Conservation (phyloP, 2,329 filamentous ascomycete genomes). For the Catunica adiposa region DNA sequence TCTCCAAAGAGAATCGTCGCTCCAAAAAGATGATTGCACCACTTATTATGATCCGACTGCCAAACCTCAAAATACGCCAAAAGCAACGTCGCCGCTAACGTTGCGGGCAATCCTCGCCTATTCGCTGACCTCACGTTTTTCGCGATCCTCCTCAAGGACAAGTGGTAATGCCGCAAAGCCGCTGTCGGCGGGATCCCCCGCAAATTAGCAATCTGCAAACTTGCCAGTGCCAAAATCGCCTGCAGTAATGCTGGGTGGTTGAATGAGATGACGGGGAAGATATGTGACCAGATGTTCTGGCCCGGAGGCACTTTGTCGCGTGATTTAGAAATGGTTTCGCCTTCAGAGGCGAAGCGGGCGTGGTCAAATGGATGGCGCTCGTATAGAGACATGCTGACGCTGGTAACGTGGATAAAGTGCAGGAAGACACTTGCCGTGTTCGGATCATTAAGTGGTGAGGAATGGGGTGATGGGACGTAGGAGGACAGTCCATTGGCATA, state of each 20-base stretch:
- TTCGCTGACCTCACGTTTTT: slow-evolving; percentile 54
- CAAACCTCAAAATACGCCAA: slow-evolving; percentile 89
- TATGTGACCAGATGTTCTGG: slow-evolving; percentile 54
- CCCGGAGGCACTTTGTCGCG: slow-evolving; percentile 34
- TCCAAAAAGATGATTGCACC: slow-evolving; percentile 82
- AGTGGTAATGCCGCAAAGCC: slow-evolving; percentile 82
- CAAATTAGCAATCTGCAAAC: slow-evolving; percentile 73
- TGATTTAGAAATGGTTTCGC: slow-evolving; percentile 26
- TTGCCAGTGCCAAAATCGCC: slow-evolving; percentile 73
- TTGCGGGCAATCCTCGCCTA: slow-evolving; percentile 58
- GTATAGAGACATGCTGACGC: slow-evolving; percentile 70
- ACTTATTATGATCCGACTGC: slow-evolving; percentile 86
- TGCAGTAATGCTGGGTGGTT: slow-evolving; percentile 77
- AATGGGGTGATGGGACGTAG: slow-evolving; percentile 47
- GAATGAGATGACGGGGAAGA: slow-evolving; percentile 67
- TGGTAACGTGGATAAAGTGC: slow-evolving; percentile 83
- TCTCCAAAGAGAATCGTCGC: slow-evolving; percentile 69
- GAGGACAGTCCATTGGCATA: slow-evolving; percentile 40
- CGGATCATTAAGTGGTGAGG: slow-evolving; percentile 62
- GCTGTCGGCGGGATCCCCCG: slow-evolving; percentile 58
- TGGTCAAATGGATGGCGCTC: slow-evolving; percentile 67
- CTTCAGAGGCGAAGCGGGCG: slow-evolving; percentile 38
- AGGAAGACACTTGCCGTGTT: slow-evolving; percentile 72
- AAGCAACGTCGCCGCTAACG: slow-evolving; percentile 72
- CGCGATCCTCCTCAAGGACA: slow-evolving; percentile 62